Evolutionary conservation across 2,329 filamentous ascomycete genomes (phyloP).

Genomic region (Hypoxylon sp.): DNA sequence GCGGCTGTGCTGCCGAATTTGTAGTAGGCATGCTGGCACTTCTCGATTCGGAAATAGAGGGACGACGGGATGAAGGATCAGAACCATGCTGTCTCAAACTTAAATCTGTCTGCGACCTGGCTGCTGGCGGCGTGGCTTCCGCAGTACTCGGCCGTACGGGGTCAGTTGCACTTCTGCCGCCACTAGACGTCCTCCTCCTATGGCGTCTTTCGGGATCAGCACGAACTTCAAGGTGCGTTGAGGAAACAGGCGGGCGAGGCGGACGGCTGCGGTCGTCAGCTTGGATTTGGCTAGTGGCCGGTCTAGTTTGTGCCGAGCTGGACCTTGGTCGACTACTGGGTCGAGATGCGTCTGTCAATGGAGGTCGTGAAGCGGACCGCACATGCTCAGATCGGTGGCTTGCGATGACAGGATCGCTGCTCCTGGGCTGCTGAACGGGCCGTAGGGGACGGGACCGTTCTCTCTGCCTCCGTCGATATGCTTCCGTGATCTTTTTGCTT

Average conservation of each 20-base stretch:
- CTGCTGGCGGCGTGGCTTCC: constrained; percentile 65
- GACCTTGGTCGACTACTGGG: constrained; percentile 52
- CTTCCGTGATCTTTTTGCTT: constrained; percentile 90
- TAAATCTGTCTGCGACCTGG: constrained; percentile 77
- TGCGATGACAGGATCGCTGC: constrained; percentile 59
- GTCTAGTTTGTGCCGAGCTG: constrained; percentile 52
- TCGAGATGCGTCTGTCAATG: constrained; percentile 46
- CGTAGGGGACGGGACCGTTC: constrained; percentile 68
- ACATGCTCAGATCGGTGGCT: constrained; percentile 57
- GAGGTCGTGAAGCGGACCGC: constrained; percentile 49
- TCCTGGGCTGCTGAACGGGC: constrained; percentile 55
- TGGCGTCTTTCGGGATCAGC: constrained; percentile 62
- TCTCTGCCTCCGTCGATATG: constrained; percentile 82
- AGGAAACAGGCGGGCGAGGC: constrained; percentile 66
- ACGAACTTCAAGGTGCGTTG: constrained; percentile 65
- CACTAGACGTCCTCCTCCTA: constrained; percentile 67
- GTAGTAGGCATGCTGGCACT: constrained; percentile 58
- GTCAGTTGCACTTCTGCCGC: constrained; percentile 68
- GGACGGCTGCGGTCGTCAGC: constrained; percentile 67
- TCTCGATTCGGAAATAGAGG: constrained; percentile 60
- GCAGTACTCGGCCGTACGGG: constrained; percentile 61
- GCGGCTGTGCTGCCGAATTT: constrained; percentile 41
- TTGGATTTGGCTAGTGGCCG: constrained; percentile 58
- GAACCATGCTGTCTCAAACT: constrained; percentile 59
- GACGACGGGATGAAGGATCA: constrained; percentile 57